These are phyloP conservation scores for Leishmania tarentolae DNA, from an alignment of 208 protist species.

Conservation along the genomic window DNA sequence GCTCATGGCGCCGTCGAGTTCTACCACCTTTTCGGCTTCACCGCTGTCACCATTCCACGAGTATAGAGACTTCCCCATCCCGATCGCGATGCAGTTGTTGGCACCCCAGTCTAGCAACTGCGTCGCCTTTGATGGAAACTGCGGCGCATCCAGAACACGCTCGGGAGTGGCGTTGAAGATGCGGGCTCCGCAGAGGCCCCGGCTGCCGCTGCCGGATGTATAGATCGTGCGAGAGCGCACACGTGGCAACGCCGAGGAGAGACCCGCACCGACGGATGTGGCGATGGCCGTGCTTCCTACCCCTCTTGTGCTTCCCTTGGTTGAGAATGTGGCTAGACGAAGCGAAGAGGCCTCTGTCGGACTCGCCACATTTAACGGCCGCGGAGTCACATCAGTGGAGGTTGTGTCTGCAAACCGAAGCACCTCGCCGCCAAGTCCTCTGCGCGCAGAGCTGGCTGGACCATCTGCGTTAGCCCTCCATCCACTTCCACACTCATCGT, in stretches of 20 bases:
- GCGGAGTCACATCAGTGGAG: slow-evolving; percentile 5
- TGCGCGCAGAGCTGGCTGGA: slow-evolving; percentile 18
- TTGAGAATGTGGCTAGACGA: slow-evolving; percentile 15
- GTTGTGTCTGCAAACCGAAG: slow-evolving; percentile 29
- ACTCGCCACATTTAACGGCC: slow-evolving; percentile 14
- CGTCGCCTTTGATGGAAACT: slow-evolving; percentile 54
- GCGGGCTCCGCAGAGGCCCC: slow-evolving; percentile 16
- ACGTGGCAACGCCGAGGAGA: slow-evolving; percentile 11
- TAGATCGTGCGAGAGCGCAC: slow-evolving; percentile 30
- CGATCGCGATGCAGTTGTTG: slow-evolving; percentile 85
- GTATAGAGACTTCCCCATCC: slow-evolving; percentile 75
- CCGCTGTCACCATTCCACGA: slow-evolving; percentile 70
- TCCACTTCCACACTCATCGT: slow-evolving; percentile 17
- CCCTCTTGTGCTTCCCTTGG: slow-evolving; percentile 9
- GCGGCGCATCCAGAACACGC: slow-evolving; percentile 76
- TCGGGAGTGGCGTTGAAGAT: slow-evolving; percentile 77
- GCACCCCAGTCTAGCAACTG: slow-evolving; percentile 86
- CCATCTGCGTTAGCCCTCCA: neutral
- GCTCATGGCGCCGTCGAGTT: slow-evolving; percentile 50
- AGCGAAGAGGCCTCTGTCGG: slow-evolving; percentile 8
- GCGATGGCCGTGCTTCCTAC: neutral
- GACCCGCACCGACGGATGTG: slow-evolving; percentile 4
- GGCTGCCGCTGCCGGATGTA: slow-evolving; percentile 24
- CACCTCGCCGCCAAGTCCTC: slow-evolving; percentile 48
- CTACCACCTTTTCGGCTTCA: slow-evolving; percentile 52